Percentiles rank a stretch among this genome's conserved stretches.
phyloP scores from a whole-genome alignment of 805 yeast genomes.

The Saturnispora dispora region DNA sequence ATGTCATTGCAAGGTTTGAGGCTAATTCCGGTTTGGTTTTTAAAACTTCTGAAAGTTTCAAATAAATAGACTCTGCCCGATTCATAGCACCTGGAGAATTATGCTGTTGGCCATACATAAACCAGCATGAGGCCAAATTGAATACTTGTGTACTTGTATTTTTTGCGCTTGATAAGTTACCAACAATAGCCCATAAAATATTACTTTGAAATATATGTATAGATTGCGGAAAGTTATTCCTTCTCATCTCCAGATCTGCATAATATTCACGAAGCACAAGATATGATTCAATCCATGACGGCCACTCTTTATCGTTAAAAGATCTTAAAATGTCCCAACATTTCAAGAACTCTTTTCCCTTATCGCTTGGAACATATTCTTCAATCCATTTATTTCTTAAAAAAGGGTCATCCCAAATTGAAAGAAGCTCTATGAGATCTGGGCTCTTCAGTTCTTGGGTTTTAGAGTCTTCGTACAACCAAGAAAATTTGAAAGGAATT shows the following conservation, averaged over 20 bases:
- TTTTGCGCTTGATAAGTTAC: conserved; percentile 14
- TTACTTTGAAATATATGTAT: conserved; percentile 23
- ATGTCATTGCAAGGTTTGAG: conserved; percentile 52
- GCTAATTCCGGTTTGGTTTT: conserved; percentile 4
- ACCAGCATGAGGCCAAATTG: conserved; percentile 25
- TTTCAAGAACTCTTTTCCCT: conserved; percentile 15
- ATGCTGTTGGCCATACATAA: conserved; percentile 11
- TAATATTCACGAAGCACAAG: conserved; percentile 70
- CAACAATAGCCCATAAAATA: conserved; percentile 20
- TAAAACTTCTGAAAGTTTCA: conserved; percentile 11
- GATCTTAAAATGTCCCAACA: conserved; percentile 21
- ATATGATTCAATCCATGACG: conserved; percentile 67
- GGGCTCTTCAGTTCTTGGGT: conserved; percentile 2
- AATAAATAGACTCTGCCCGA: conserved; percentile 18
- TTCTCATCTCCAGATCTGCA: conserved; percentile 58
- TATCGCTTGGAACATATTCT: conserved; percentile 14
- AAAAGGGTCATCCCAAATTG: conserved; percentile 13
- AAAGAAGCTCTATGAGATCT: conserved; percentile 18
- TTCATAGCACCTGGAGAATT: conserved; percentile 11
- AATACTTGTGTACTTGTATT: conserved; percentile 17
- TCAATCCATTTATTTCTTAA: conserved; percentile 17
- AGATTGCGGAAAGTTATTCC: conserved; percentile 20
- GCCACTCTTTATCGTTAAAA: conserved; percentile 37
- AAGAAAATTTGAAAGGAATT: conserved; percentile 9
- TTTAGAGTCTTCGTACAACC: conserved; percentile 3